Conservation (phyloP, 2,329 filamentous ascomycete species). For the Exophiala mesophila region DNA sequence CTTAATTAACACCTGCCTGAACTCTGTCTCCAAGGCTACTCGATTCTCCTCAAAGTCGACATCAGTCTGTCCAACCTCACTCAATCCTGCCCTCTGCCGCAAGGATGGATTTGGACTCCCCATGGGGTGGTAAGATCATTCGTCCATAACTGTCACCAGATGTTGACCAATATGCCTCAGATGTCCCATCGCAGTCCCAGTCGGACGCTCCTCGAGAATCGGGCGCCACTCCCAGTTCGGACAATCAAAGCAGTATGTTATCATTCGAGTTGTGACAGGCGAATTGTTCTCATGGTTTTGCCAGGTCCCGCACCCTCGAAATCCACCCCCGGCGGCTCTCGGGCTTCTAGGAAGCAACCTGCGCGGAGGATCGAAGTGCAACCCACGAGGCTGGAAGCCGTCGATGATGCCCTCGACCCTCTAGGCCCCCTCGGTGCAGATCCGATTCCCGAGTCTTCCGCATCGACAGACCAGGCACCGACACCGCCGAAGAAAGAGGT, state of each 20-base stretch:
- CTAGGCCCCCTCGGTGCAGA: constrained; percentile 53
- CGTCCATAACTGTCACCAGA: constrained; percentile 19
- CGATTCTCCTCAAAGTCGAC: too few species aligned
- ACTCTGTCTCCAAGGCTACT: too few species aligned
- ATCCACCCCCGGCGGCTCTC: constrained; percentile 39
- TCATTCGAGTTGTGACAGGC: too few species aligned
- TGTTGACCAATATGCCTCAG: constrained; percentile 27
- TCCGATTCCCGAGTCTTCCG: constrained; percentile 29
- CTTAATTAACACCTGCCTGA: too few species aligned
- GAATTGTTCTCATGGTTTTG: constrained; percentile 14
- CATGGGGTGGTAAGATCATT: constrained; percentile 44
- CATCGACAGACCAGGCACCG: constrained; percentile 49
- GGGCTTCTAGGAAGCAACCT: constrained; percentile 48
- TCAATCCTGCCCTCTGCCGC: too few species aligned
- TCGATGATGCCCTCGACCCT: constrained; percentile 58
- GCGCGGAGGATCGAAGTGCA: constrained; percentile 56
- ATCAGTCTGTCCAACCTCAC: too few species aligned
- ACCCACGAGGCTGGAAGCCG: constrained; percentile 58
- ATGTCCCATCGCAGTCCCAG: constrained; percentile 43
- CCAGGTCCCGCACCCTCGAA: constrained; percentile 24
- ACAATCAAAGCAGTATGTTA: constrained; percentile 12
- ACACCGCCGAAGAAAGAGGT: constrained; percentile 57
- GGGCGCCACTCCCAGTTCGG: constrained; percentile 29
- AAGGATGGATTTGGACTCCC: constrained; percentile 37
- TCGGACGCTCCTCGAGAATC: constrained; percentile 26